Conservation (phyloP, 2,329 filamentous ascomycete genomes). For the Diplodia seriata region DNA sequence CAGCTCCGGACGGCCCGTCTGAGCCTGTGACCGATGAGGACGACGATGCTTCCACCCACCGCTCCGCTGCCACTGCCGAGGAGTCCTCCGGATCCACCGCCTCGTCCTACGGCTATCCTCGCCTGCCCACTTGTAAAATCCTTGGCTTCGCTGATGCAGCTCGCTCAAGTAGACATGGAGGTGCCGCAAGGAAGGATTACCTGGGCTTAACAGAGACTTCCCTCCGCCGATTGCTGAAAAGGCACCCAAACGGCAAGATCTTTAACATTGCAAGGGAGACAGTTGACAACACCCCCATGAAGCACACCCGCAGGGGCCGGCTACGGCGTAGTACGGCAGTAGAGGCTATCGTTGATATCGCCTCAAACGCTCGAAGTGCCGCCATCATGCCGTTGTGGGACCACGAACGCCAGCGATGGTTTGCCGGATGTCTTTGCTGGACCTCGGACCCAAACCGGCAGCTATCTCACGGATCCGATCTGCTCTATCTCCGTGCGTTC, state of each 20-base stretch:
- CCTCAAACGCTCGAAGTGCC: conserved; percentile 46
- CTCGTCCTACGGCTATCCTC: neutral
- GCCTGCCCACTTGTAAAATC: conserved; percentile 32
- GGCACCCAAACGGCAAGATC: conserved; percentile 33
- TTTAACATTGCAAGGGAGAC: conserved; percentile 21
- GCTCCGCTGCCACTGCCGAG: neutral
- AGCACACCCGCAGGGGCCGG: neutral
- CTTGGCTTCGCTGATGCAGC: conserved; percentile 35
- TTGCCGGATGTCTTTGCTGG: conserved; percentile 47
- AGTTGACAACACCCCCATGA: neutral
- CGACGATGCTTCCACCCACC: neutral
- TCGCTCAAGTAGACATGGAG: conserved; percentile 21
- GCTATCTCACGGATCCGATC: conserved; percentile 47
- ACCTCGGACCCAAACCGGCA: conserved; percentile 47
- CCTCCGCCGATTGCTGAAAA: conserved; percentile 29
- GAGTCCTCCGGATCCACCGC: neutral
- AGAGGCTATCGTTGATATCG: conserved; percentile 8
- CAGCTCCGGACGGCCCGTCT: neutral
- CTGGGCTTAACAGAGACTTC: conserved; percentile 40
- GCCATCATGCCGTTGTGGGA: conserved; percentile 51
- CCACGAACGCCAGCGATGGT: conserved; percentile 48
- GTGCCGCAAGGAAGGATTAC: neutral
- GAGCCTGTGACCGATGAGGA: neutral
- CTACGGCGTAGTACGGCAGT: neutral
- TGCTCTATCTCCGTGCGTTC: conserved; percentile 48